Base-by-base conservation (phyloP, 2,329 filamentous ascomycete genomes). In the Cryphonectria parasitica region DNA sequence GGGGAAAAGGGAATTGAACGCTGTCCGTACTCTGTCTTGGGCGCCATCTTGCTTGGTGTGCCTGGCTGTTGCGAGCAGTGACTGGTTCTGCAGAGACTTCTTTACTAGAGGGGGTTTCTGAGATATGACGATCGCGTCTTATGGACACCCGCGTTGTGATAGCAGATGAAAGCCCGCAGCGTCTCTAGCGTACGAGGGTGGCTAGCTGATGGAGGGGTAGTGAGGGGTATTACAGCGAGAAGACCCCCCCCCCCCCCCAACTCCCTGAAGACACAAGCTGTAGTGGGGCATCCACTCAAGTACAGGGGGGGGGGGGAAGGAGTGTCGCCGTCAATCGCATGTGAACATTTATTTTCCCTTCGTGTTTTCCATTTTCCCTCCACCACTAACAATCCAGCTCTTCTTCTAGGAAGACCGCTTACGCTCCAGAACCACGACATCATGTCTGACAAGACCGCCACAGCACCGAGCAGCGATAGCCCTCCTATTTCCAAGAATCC, bases 1-100 rank as follows among this genome's bases (percentile, higher is more conserved):
- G 60, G 36, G 22, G 19, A 25, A 22, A 31, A 49, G 36, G 1
- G 15, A 19, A 39, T 15, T 4, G 2, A 11, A 36, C n/a, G 15
- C n/a, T 54, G 31, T 63, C 79, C 82, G 74, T 81, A 83, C 84
- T 86, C 83, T 70, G 80, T 84, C 69, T 79, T 80, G 68, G 82
- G 79, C 49, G 81, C 79, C 84, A 85, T 86, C 71, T 62, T 75
- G 66, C 11, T 19, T 64, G 45, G 11, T 67, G 43, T 68, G 36
- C 17, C 7, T n/a, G 34, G 22, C 8, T 25, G 17, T 41, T 5
- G n/a, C 22, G 49, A 22, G 60, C 13, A 2, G 15, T 56, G 15
- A 25, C 19, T 34, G 31, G 25, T 22, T 11, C 7, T 39, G 4
- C 28, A 39, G 58, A 49, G 36, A 3, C 31, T 25, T 17, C 31